Evolutionary conservation across 495 filamentous ascomycete genomes (phyloP).

Genomic region (Polyplosphaeria fusca): DNA sequence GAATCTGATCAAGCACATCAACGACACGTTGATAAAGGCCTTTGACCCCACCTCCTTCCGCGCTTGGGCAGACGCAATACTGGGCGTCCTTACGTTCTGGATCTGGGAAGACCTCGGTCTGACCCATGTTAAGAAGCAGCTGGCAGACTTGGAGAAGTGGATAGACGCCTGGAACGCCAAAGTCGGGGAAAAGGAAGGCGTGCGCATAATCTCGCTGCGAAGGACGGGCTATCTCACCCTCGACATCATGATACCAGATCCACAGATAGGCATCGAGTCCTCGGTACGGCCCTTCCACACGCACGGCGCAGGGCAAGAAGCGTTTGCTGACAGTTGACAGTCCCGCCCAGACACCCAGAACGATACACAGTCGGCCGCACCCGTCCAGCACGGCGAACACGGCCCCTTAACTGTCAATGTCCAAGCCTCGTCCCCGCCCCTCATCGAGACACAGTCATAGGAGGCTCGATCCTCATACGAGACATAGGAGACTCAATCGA

Average conservation of each 20-base stretch:
- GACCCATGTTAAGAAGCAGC: constrained; percentile 63
- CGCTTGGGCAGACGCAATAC: constrained; percentile 70
- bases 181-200: constrained; percentile 53
- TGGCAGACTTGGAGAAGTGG: constrained; percentile 67
- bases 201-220: constrained; percentile 71
- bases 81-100: constrained; percentile 84
- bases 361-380: background rate
- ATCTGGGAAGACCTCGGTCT: constrained; percentile 86
- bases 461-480: too few species aligned
- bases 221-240: constrained; percentile 86
- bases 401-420: constrained; percentile 15
- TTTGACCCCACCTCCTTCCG: constrained; percentile 66
- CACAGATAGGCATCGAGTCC: constrained; percentile 56
- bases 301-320: too few species aligned
- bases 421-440: too few species aligned
- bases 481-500: too few species aligned
- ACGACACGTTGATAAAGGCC: constrained; percentile 63
- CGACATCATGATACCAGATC: constrained; percentile 82
- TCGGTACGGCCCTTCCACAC: too few species aligned
- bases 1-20: constrained; percentile 70
- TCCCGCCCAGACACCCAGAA: constrained; percentile 21
- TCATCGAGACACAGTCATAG: too few species aligned
- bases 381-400: constrained; percentile 8
- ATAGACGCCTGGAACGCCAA: constrained; percentile 77
- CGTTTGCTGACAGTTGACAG: too few species aligned